Conservation (phyloP, 2,329 filamentous ascomycete species). For the Aureobasidium uvarum region DNA sequence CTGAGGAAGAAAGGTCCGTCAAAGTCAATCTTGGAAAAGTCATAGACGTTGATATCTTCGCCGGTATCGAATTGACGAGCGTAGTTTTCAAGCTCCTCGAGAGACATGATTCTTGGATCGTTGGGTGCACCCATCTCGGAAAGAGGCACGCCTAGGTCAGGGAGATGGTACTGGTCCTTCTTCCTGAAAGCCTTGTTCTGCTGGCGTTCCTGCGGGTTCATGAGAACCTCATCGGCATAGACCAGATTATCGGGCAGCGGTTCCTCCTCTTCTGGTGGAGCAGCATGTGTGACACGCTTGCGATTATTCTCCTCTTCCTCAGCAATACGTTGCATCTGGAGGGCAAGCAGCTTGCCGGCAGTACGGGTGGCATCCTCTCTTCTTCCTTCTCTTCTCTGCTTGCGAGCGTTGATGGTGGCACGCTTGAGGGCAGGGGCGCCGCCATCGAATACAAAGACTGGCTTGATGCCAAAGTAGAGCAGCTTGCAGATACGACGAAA, state of each 20-base stretch:
- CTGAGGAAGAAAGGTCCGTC: slow-evolving; percentile 94
- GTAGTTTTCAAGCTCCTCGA: slow-evolving; percentile 91
- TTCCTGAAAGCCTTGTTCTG: slow-evolving; percentile 78
- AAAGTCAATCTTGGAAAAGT: slow-evolving; percentile 99
- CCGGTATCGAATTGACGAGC: slow-evolving; percentile 87
- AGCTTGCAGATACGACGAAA: slow-evolving; percentile 98
- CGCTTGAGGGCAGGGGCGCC: slow-evolving; percentile 88
- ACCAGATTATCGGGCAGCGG: slow-evolving; percentile 70
- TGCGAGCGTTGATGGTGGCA: slow-evolving; percentile 79
- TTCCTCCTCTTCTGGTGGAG: slow-evolving; percentile 59
- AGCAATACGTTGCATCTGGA: slow-evolving; percentile 88
- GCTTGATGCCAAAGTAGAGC: slow-evolving; percentile 91
- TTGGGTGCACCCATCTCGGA: slow-evolving; percentile 84
- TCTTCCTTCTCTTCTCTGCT: slow-evolving; percentile 77
- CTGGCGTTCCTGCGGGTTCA: slow-evolving; percentile 72
- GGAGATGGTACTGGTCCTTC: slow-evolving; percentile 92
- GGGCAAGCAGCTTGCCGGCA: slow-evolving; percentile 83
- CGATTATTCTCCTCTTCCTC: slow-evolving; percentile 77
- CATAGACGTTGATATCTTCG: slow-evolving; percentile 82
- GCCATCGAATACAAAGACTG: slow-evolving; percentile 97
- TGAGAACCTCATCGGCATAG: slow-evolving; percentile 86
- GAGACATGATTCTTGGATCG: slow-evolving; percentile 93
- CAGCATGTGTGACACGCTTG: slow-evolving; percentile 46
- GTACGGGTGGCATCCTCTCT: slow-evolving; percentile 91
- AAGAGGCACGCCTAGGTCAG: slow-evolving; percentile 74